Conservation (phyloP, 2,329 filamentous ascomycete species). For the Clonostachys rhizophaga region DNA sequence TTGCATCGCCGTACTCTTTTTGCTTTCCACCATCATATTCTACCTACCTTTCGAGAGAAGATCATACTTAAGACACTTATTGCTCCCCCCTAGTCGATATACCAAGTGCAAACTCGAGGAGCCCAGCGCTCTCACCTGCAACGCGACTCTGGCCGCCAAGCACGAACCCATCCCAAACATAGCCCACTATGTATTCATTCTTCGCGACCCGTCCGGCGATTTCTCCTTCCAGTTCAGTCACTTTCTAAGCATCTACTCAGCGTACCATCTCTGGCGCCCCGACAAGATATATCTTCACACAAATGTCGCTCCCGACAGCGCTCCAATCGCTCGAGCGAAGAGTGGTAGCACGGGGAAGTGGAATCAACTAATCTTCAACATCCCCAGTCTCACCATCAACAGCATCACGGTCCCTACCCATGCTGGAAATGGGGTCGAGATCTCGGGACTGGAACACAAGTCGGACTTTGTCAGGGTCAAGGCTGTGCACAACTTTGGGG, state of each 20-base stretch:
- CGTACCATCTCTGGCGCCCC: constrained; percentile 10
- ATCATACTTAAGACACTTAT: no score
- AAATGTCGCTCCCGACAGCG: constrained; percentile 14
- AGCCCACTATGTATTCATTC: constrained; percentile 13
- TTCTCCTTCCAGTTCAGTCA: constrained; percentile 15
- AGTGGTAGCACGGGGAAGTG: constrained; percentile 10
- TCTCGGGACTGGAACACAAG: constrained; percentile 9
- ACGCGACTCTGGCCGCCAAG: not conserved
- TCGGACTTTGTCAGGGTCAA: constrained; percentile 13
- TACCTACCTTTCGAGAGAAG: no score
- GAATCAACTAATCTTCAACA: constrained; percentile 11
- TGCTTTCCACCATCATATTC: not conserved
- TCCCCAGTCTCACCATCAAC: constrained; percentile 10
- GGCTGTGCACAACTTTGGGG: constrained; percentile 10
- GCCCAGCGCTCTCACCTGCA: no score
- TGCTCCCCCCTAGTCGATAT: no score
- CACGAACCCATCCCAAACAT: constrained; percentile 13
- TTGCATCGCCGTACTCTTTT: not conserved
- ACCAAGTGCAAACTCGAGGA: no score
- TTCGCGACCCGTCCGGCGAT: constrained; percentile 7
- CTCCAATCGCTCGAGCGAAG: constrained; percentile 18
- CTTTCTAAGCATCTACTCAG: constrained; percentile 14
- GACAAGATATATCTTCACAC: constrained; percentile 16
- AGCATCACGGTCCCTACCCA: constrained; percentile 21
- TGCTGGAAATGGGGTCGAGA: constrained; percentile 7